Evolutionary conservation across 1,284 basidiomycete species (phyloP).

Genomic region (Ganoderma lingzhi): DNA sequence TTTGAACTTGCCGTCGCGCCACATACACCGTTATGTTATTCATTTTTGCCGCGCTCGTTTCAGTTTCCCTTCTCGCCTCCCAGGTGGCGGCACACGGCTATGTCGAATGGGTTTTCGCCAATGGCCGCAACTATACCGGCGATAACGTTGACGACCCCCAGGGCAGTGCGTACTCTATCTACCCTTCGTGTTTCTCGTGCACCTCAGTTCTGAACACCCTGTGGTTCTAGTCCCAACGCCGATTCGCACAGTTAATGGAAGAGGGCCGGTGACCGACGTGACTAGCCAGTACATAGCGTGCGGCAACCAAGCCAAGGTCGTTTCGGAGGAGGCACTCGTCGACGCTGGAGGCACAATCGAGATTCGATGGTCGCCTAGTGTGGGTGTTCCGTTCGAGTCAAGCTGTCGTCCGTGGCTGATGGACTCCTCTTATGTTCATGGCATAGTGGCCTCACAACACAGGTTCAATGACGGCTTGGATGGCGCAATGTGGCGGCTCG

Average conservation of each 20-base stretch:
- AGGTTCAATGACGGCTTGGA: constrained; percentile 2
- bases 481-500: neutral
- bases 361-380: neutral
- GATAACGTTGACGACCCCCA: neutral
- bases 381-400: neutral
- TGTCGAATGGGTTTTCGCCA: neutral
- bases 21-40: neutral
- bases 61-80: neutral
- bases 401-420: neutral
- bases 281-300: neutral
- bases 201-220: neutral
- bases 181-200: neutral
- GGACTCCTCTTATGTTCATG: neutral
- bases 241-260: neutral
- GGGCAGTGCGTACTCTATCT: neutral
- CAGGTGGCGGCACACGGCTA: neutral
- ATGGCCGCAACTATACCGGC: neutral
- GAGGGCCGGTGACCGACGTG: neutral
- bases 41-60: neutral
- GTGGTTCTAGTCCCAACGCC: neutral
- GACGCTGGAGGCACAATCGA: neutral
- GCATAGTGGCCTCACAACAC: neutral
- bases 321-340: neutral
- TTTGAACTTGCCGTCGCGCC: neutral
- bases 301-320: constrained; percentile 2